A percentile compares a stretch with the other conserved stretches of the same genome.
phyloP scores from a whole-genome alignment of 1,284 basidiomycete genomes.

The Lignosus rhinocerotis region DNA sequence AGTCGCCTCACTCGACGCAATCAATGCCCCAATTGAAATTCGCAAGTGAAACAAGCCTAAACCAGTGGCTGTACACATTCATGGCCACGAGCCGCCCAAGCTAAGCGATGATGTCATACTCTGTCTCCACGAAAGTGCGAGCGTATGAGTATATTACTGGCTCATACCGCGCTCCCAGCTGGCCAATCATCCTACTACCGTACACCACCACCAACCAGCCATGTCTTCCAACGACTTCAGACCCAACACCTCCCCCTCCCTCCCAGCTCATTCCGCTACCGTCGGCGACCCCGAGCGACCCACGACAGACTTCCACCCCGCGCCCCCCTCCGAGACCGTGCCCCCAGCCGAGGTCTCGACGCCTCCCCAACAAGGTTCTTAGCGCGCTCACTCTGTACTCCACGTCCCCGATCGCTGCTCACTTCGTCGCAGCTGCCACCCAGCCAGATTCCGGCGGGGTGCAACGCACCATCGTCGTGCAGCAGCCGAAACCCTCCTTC shows the following conservation, averaged over 20 bases:
- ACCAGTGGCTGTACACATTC: no score
- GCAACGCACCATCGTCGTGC: constrained; percentile 1
- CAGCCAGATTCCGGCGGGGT: constrained; percentile 15
- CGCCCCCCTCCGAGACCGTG: constrained; percentile 11
- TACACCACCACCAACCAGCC: not conserved
- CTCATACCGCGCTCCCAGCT: not conserved
- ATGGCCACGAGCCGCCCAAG: not conserved
- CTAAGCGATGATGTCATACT: not conserved
- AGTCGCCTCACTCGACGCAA: no score
- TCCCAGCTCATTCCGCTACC: not conserved
- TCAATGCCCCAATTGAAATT: no score
- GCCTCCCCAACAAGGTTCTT: constrained; percentile 17
- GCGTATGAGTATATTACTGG: not conserved
- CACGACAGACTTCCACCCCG: constrained; percentile 10
- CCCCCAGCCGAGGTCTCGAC: constrained; percentile 9
- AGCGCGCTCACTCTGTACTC: not conserved
- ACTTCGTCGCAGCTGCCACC: constrained; percentile 9
- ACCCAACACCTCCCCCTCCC: not conserved
- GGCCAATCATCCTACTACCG: not conserved
- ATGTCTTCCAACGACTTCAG: constrained; percentile 11
- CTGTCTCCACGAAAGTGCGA: not conserved
- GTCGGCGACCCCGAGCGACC: not conserved
- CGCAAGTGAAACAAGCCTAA: no score
- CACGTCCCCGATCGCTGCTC: not conserved
- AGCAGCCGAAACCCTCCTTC: constrained; percentile 14